Evolutionary conservation across 768 basidiomycete species (phyloP).

Genomic region (Psilocybe subaeruginosa): DNA sequence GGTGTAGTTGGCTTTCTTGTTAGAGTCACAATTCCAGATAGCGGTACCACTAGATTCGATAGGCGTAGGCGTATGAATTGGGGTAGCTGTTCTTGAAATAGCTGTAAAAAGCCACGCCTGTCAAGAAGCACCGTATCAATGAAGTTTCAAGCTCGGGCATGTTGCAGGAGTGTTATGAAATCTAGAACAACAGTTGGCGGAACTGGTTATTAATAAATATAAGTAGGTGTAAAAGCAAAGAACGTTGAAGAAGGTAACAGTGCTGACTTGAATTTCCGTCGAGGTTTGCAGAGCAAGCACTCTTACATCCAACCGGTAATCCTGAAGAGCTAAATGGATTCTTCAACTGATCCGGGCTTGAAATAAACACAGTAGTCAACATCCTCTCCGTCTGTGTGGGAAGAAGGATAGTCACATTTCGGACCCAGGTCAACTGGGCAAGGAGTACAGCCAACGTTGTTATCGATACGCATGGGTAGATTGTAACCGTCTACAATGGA

Average conservation of each 20-base stretch:
- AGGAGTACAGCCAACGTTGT: slow-evolving; percentile 53
- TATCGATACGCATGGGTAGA: slow-evolving; percentile 59
- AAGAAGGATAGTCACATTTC: slow-evolving; percentile 40
- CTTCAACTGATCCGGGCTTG: slow-evolving; percentile 53
- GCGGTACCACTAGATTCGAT: slow-evolving; percentile 50
- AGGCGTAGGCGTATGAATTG: slow-evolving; percentile 56
- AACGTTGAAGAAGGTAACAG: neutral
- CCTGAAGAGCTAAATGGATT: slow-evolving; percentile 57
- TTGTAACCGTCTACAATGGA: slow-evolving; percentile 71
- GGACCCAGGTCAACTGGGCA: slow-evolving; percentile 67
- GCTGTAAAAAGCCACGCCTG: slow-evolving; percentile 38
- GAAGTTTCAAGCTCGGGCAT: slow-evolving; percentile 51
- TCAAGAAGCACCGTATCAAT: neutral
- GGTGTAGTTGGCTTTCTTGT: slow-evolving; percentile 45
- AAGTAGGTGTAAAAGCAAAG: neutral
- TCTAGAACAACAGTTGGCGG: slow-evolving; percentile 71
- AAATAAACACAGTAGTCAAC: neutral
- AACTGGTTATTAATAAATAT: slow-evolving; percentile 38
- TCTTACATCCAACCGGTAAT: slow-evolving; percentile 61
- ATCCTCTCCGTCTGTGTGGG: neutral
- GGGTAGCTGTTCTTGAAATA: slow-evolving; percentile 49
- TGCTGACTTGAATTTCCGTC: slow-evolving; percentile 42
- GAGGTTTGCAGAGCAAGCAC: slow-evolving; percentile 52
- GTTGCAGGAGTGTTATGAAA: slow-evolving; percentile 50
- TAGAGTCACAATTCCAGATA: slow-evolving; percentile 51